Conservation (phyloP, 495 filamentous ascomycete species). For the Glonium stellatum region DNA sequence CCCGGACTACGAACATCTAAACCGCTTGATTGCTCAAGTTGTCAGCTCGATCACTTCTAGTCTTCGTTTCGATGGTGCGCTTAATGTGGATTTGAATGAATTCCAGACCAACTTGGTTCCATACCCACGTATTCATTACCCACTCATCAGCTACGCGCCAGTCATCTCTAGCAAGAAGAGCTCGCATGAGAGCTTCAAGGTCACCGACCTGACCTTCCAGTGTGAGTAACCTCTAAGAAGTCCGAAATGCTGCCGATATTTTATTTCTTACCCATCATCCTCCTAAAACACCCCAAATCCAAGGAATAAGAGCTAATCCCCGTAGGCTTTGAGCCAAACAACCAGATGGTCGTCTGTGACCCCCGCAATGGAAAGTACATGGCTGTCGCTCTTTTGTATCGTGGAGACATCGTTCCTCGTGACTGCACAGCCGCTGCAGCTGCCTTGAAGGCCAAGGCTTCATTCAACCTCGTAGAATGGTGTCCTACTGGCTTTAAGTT, state of each 20-base stretch:
- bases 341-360: constrained; percentile 94
- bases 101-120: constrained; percentile 94
- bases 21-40: constrained; percentile 77
- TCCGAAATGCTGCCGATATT: neutral
- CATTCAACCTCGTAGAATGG: constrained; percentile 92
- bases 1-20: constrained; percentile 79
- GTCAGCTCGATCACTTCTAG: constrained; percentile 89
- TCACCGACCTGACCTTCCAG: constrained; percentile 79
- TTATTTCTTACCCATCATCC: neutral
- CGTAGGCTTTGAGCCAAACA: constrained; percentile 76
- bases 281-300: neutral
- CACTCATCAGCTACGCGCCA: constrained; percentile 80
- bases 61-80: constrained; percentile 80
- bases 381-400: constrained; percentile 84
- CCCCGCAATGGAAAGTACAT: constrained; percentile 92
- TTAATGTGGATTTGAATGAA: constrained; percentile 89
- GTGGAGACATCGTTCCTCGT: constrained; percentile 79
- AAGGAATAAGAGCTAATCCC: neutral
- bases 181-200: constrained; percentile 87
- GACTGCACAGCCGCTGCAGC: constrained; percentile 77
- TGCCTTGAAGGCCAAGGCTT: constrained; percentile 74
- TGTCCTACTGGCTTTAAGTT: constrained; percentile 96
- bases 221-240: constrained; percentile 45
- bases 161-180: constrained; percentile 76
- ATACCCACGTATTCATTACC: constrained; percentile 88